phyloP scores from a whole-genome alignment of 805 yeast genomes.

The Starmerella apis region DNA sequence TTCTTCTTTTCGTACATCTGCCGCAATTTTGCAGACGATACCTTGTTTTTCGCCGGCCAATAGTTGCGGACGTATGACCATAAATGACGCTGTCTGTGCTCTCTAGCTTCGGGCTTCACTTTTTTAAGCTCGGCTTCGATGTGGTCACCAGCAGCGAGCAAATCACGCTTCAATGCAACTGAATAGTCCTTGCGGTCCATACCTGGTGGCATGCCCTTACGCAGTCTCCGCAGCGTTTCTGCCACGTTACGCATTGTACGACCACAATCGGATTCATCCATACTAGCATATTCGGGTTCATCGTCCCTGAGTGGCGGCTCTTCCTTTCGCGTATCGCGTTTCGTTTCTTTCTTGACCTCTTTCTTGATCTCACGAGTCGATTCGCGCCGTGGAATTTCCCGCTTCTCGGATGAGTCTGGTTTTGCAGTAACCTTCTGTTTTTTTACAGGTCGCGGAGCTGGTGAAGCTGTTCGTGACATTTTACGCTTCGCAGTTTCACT shows the following conservation, averaged over 20 bases:
- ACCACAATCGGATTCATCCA: conserved; percentile 67
- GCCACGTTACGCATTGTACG: conserved; percentile 53
- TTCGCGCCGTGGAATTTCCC: conserved; percentile 6
- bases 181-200: conserved; percentile 72
- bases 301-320: conserved; percentile 19
- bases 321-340: conserved; percentile 13
- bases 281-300: conserved; percentile 54
- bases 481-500: conserved; percentile 10
- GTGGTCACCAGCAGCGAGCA: conserved; percentile 62
- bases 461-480: conserved; percentile 15
- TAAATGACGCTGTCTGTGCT: conserved; percentile 48
- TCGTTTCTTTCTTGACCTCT: conserved; percentile 22
- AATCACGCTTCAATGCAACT: conserved; percentile 52
- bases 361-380: conserved; percentile 14
- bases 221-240: conserved; percentile 52
- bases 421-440: conserved; percentile 12
- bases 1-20: conserved; percentile 52
- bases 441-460: conserved; percentile 17
- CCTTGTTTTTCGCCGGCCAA: conserved; percentile 67
- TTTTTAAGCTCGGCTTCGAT: conserved; percentile 39
- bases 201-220: conserved; percentile 56
- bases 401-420: conserved; percentile 10
- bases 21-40: conserved; percentile 52
- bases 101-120: conserved; percentile 28
- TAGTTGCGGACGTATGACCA: conserved; percentile 77